A percentile compares a stretch with the other conserved stretches of the same genome.
Evolutionary conservation across 2,329 filamentous ascomycete genomes (phyloP).

Genomic region (Camillea tinctor): DNA sequence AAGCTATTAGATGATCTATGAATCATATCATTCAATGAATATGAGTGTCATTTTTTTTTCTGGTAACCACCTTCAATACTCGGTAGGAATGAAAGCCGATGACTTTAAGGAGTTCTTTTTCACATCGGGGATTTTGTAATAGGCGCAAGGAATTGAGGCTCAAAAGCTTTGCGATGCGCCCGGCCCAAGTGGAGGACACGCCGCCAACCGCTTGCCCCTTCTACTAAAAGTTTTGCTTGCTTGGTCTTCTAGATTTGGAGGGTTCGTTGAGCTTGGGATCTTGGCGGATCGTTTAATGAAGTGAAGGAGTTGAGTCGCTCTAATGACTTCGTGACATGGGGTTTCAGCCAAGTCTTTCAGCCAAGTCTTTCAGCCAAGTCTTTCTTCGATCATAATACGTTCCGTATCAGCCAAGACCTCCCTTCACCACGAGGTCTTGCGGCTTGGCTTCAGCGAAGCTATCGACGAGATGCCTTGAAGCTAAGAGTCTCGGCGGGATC

Average conservation of each 20-base stretch:
- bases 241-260: not conserved
- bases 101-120: not conserved
- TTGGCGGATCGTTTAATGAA: not conserved
- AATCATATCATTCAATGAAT: too few relatives aligned
- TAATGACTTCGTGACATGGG: not conserved
- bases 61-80: not conserved
- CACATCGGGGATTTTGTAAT: not conserved
- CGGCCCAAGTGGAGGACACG: not conserved
- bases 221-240: not conserved
- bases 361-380: constrained; percentile 11
- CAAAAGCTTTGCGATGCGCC: not conserved
- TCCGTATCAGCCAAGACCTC: not conserved
- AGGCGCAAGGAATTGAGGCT: not conserved
- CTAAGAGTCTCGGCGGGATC: constrained; percentile 3
- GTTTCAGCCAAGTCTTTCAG: constrained; percentile 10
- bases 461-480: constrained; percentile 1
- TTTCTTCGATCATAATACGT: not conserved
- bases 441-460: constrained; percentile 5
- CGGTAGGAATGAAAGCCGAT: not conserved
- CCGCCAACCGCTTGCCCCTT: not conserved
- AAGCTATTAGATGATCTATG: not conserved
- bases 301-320: not conserved
- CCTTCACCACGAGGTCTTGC: constrained; percentile 4
- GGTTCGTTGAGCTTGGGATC: too few relatives aligned
- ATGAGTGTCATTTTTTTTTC: not conserved